Percentiles rank a stretch among this genome's conserved stretches.
phyloP scores from a whole-genome alignment of 2,329 filamentous ascomycete species.

The Colletotrichum plurivorum region DNA sequence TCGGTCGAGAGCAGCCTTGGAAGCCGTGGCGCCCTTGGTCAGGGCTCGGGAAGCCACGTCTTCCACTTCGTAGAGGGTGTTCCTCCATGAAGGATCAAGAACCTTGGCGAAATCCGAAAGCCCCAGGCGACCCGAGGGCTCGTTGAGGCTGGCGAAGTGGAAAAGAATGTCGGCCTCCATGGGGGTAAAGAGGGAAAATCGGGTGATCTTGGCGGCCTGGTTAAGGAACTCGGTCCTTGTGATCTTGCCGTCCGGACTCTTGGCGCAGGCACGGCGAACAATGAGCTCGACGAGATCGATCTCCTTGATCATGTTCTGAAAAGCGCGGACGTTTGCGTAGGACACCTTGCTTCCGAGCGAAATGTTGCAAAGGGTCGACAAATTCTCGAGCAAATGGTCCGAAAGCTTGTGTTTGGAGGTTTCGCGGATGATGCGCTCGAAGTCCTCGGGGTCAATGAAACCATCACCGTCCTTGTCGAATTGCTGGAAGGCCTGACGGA shows the following conservation, averaged over 20 bases:
- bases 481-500: constrained; percentile 92
- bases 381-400: constrained; percentile 92
- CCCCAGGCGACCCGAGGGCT: constrained; percentile 87
- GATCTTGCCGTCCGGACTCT: constrained; percentile 92
- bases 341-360: constrained; percentile 92
- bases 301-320: constrained; percentile 97
- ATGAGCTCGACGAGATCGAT: constrained; percentile 98
- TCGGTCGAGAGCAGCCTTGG: constrained; percentile 67
- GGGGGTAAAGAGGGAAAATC: constrained; percentile 96
- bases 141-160: constrained; percentile 95
- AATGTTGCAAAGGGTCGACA: constrained; percentile 95
- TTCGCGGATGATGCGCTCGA: constrained; percentile 95
- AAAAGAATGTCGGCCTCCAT: constrained; percentile 99
- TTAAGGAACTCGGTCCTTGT: constrained; percentile 95
- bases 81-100: constrained; percentile 92
- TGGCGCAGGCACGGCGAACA: constrained; percentile 86
- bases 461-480: constrained; percentile 94
- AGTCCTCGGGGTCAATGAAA: constrained; percentile 95
- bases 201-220: constrained; percentile 89
- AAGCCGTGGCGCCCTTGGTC: constrained; percentile 64
- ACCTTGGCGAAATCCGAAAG: constrained; percentile 93
- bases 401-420: constrained; percentile 97
- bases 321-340: constrained; percentile 96
- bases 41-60: constrained; percentile 54
- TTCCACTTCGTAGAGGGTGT: constrained; percentile 66